Evolutionary conservation across 192 early-diverging fungal species (phyloP).

Genomic region (Geranomyces michiganensis): DNA sequence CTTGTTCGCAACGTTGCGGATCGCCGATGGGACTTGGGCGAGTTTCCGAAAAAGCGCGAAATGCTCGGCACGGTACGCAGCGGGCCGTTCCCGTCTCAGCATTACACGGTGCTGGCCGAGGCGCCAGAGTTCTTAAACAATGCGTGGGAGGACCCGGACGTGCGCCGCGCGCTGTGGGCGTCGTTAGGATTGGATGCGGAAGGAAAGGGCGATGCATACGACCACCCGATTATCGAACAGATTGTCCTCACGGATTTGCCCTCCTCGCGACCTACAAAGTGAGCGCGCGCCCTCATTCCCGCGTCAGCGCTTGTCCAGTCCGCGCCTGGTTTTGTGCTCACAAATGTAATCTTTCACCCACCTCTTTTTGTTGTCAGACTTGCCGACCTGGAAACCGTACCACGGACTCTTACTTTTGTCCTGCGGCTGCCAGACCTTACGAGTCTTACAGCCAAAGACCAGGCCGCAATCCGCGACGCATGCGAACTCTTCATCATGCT

Average conservation of each 20-base stretch:
- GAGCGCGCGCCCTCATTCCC: too few species aligned
- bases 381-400: conserved; percentile 49
- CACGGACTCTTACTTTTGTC: conserved; percentile 37
- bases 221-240: conserved; percentile 54
- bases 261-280: conserved; percentile 59
- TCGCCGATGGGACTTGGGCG: conserved; percentile 65
- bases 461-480: not conserved
- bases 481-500: conserved; percentile 41
- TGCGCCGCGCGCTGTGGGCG: conserved; percentile 46
- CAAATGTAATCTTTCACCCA: too few species aligned
- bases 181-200: conserved; percentile 43
- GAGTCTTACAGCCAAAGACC: conserved; percentile 11
- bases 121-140: conserved; percentile 54
- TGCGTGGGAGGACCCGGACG: conserved; percentile 52
- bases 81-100: conserved; percentile 43
- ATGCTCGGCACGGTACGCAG: not conserved
- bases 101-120: conserved; percentile 59
- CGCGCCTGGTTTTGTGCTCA: too few species aligned
- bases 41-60: conserved; percentile 43
- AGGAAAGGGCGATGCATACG: conserved; percentile 35
- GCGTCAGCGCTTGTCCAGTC: too few species aligned
- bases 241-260: conserved; percentile 66
- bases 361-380: conserved; percentile 27
- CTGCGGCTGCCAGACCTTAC: conserved; percentile 41
- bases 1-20: conserved; percentile 58